Base-by-base conservation (phyloP, 495 filamentous ascomycete genomes). In the Penicillium desertorum region DNA sequence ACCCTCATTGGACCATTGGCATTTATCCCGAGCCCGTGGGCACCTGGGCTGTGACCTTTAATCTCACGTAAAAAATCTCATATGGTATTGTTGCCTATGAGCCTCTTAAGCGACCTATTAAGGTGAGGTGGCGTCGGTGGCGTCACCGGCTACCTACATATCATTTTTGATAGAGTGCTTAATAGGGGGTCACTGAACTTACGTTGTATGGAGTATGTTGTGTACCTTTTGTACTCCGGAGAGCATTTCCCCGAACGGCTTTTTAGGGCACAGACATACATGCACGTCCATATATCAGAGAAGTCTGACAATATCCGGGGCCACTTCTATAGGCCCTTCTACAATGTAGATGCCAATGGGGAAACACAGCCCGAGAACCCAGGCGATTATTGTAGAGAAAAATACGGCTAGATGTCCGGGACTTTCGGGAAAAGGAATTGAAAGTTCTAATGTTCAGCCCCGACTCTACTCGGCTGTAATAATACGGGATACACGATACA, bases 21-120 rank as follows among this genome's bases (percentile, higher is more conserved):
- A 16, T n/a, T n/a, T 17, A 46, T n/a, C 44, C 23, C 9, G 5
- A n/a, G 44, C 44, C 44, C 23, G 23, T 46, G 44, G 23, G 0
- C 8, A 17, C 44, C 6, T 14, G 20, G 12, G 22, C 16, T 17
- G 36, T 39, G 39, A 42, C 41, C 41, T 54, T 54, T 54, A 54
- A 54, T 54, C 51, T 54, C 51, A 54, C 29, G 30, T 14, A 25
- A 44, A 22, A 45, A 39, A 5, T 25, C n/a, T n/a, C 3, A 39
- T 42, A 3, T 22, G 19, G 41, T 44, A 42, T 44, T 27, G 48
- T 16, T 14, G 22, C 41, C 41, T 34, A 45, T 45, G 12, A 45
- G 32, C 34, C 49, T 52, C 49, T 29, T 22, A 51, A 51, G 47
- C 29, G 17, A 22, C 32, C 4, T 20, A 27, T 51, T 22, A 22